Conservation (phyloP, 768 basidiomycete genomes). For the Termitomyces sp. region DNA sequence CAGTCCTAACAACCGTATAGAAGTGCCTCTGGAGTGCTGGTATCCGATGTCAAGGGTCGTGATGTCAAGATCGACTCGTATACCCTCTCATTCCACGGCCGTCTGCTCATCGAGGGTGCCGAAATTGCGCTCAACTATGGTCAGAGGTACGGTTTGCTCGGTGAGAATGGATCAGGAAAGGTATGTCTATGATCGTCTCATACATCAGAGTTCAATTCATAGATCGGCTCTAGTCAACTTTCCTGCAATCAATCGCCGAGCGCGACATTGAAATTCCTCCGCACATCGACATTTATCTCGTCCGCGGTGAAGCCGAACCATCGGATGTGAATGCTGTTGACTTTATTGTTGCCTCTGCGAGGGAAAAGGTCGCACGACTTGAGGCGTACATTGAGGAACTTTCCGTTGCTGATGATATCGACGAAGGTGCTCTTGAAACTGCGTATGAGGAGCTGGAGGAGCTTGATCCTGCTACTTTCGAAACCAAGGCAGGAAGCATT, state of each 20-base stretch:
- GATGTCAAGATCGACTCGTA: constrained; percentile 97
- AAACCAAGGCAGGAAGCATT: constrained; percentile 92
- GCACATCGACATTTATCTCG: constrained; percentile 98
- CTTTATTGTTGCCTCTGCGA: constrained; percentile 91
- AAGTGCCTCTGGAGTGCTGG: constrained; percentile 88
- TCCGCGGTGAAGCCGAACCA: constrained; percentile 93
- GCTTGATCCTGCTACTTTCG: constrained; percentile 92
- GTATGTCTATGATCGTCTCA: constrained; percentile 33
- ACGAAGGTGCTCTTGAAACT: constrained; percentile 81
- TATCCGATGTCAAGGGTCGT: constrained; percentile 87
- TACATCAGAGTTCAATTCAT: background rate
- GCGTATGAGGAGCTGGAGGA: constrained; percentile 97
- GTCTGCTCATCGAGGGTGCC: constrained; percentile 66
- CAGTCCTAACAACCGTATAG: constrained; percentile 30
- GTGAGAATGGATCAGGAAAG: constrained; percentile 99
- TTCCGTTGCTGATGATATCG: constrained; percentile 82
- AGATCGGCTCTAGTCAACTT: constrained; percentile 67
- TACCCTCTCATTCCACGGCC: constrained; percentile 96
- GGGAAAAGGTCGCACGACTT: constrained; percentile 86
- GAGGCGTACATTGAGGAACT: constrained; percentile 94
- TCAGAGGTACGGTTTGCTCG: constrained; percentile 90
- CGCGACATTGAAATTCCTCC: constrained; percentile 92
- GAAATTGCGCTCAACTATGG: constrained; percentile 74
- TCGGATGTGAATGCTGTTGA: constrained; percentile 95
- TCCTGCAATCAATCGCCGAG: constrained; percentile 92